A percentile compares a stretch with the other conserved stretches of the same genome.
These are phyloP conservation scores for Kewa caespitosa DNA, from an alignment of 179 eudicot species.

Conservation along the genomic window DNA sequence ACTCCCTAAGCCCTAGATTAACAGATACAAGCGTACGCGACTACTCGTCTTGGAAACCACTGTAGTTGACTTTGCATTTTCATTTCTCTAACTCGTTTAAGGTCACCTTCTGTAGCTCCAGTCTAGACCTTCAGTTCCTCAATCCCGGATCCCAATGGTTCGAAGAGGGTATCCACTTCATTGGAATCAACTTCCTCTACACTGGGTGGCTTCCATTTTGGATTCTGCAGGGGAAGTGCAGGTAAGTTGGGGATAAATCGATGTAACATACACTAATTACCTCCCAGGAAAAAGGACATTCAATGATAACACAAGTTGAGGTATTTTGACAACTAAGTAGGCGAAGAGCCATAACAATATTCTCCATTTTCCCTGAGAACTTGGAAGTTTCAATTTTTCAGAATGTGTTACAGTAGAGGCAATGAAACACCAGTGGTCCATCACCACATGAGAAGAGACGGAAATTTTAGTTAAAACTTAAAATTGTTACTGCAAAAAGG, in stretches of 20 bases:
- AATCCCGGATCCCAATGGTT: conserved; percentile 46
- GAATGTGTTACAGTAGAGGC: too few species aligned
- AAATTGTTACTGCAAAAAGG: background rate
- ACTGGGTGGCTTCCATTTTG: conserved; percentile 79
- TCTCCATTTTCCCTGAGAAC: too few species aligned
- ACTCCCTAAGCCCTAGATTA: background rate
- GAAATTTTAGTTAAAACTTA: background rate
- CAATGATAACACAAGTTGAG: too few species aligned
- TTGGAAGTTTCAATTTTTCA: too few species aligned
- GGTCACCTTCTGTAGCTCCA: too few species aligned
- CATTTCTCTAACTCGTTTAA: background rate
- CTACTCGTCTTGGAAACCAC: too few species aligned
- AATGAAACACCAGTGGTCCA: too few species aligned
- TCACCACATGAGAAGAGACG: background rate
- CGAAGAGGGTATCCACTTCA: conserved; percentile 71
- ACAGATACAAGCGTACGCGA: too few species aligned
- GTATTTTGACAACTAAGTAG: background rate
- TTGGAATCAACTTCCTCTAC: conserved; percentile 55
- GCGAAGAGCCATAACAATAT: too few species aligned
- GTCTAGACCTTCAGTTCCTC: conserved; percentile 58
- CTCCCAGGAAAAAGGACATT: too few species aligned
- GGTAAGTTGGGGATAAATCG: background rate
- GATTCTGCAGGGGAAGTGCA: conserved; percentile 48
- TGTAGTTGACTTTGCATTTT: too few species aligned
- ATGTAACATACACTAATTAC: too few species aligned